These are phyloP conservation scores for Mycothermus thermophilus DNA, from an alignment of 495 filamentous ascomycete genomes.

Conservation along the genomic window DNA sequence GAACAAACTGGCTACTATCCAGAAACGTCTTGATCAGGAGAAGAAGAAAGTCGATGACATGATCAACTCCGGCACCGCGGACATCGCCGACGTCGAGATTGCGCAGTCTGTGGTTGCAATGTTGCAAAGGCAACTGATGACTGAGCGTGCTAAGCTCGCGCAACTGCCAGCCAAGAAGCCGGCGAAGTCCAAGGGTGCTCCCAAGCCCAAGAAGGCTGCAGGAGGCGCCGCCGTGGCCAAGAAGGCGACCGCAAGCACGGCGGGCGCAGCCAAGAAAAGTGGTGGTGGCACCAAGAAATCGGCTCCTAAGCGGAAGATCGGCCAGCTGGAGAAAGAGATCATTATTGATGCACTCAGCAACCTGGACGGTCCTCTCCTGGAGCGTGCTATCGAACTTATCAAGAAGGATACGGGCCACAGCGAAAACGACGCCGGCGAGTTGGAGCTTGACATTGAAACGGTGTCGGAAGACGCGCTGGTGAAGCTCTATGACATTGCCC, in stretches of 20 bases:
- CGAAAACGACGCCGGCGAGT: slow-evolving; percentile 66
- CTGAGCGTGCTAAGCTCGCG: slow-evolving; percentile 33
- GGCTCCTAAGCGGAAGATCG: slow-evolving; percentile 43
- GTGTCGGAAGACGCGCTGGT: slow-evolving; percentile 59
- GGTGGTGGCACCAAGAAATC: slow-evolving; percentile 27
- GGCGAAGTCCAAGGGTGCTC: slow-evolving; percentile 24
- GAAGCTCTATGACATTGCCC: slow-evolving; percentile 64
- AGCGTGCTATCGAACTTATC: slow-evolving; percentile 76
- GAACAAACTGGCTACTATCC: slow-evolving; percentile 10
- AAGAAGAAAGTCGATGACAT: slow-evolving; percentile 50
- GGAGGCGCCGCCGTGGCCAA: slow-evolving; percentile 13
- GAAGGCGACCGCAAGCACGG: slow-evolving; percentile 12
- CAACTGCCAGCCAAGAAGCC: slow-evolving; percentile 23
- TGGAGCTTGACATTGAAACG: slow-evolving; percentile 84
- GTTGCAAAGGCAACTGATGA: slow-evolving; percentile 34
- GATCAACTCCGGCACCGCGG: slow-evolving; percentile 55
- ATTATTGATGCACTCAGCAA: slow-evolving; percentile 68
- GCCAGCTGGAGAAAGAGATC: slow-evolving; percentile 70
- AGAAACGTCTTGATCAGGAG: slow-evolving; percentile 35
- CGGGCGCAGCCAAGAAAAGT: slow-evolving; percentile 34
- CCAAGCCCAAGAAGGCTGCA: slow-evolving; percentile 26
- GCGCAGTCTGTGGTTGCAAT: slow-evolving; percentile 32
- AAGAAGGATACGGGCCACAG: slow-evolving; percentile 71
- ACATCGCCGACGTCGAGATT: slow-evolving; percentile 46
- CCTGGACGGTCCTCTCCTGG: slow-evolving; percentile 59